Evolutionary conservation across 2,329 filamentous ascomycete species (phyloP).

Genomic region (Corniculantispora saksenae): DNA sequence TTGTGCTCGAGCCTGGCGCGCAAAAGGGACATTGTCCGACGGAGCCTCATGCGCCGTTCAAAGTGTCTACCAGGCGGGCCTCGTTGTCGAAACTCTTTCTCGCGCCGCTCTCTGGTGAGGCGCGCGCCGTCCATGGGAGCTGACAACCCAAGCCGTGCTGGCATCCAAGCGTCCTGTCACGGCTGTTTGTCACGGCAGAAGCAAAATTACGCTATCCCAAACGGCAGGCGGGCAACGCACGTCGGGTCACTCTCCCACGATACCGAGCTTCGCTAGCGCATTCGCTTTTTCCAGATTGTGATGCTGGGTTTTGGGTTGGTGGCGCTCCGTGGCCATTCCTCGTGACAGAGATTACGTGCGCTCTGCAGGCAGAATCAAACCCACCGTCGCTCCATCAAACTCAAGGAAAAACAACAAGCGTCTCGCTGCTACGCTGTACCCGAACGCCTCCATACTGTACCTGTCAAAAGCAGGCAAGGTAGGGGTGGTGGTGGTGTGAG

Average conservation of each 20-base stretch:
- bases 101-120: not conserved
- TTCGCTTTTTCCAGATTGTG: too few relatives aligned
- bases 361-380: not conserved
- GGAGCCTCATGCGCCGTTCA: not conserved
- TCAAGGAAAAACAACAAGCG: not conserved
- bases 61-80: too few relatives aligned
- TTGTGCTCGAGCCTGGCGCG: too few relatives aligned
- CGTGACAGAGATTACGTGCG: conserved; percentile 10
- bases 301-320: not conserved
- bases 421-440: not conserved
- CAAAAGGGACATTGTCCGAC: not conserved
- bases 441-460: not conserved
- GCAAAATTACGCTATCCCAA: not conserved
- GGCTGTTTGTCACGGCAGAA: not conserved
- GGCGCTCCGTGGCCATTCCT: conserved; percentile 5
- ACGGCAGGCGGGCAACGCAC: not conserved
- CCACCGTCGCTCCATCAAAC: not conserved
- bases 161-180: not conserved
- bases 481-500: not conserved
- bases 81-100: not conserved
- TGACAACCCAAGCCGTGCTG: not conserved
- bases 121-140: not conserved
- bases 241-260: not conserved
- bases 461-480: not conserved
- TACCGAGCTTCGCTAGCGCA: too few relatives aligned